These are phyloP conservation scores for Pythium utonaiense DNA, from an alignment of 352 stramenopile genomes.

Conservation along the genomic window DNA sequence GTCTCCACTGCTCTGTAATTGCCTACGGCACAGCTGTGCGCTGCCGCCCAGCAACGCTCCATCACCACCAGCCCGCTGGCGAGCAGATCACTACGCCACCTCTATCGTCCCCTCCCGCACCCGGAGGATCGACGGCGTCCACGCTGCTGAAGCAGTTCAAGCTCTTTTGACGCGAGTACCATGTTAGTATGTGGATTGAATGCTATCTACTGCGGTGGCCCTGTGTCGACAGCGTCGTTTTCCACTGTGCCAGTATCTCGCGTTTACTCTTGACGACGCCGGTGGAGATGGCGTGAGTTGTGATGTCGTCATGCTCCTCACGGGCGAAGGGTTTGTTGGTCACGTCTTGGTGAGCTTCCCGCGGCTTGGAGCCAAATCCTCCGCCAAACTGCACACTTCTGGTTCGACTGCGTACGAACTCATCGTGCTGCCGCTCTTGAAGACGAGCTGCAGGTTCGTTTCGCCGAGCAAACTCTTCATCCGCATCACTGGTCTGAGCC, in stretches of 20 bases:
- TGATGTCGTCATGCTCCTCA: neutral
- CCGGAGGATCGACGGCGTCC: neutral
- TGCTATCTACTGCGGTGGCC: neutral
- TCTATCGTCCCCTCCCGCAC: neutral
- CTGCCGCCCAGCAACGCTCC: slow-evolving; percentile 35
- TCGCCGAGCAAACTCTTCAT: neutral
- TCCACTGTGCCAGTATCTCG: slow-evolving; percentile 16
- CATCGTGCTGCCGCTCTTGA: slow-evolving; percentile 6
- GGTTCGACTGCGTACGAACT: slow-evolving; percentile 16
- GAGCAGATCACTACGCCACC: neutral
- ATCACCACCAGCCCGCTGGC: slow-evolving; percentile 12
- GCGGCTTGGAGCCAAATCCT: slow-evolving; percentile 22
- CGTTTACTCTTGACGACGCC: slow-evolving; percentile 7
- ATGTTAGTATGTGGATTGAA: neutral
- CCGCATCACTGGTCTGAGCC: neutral
- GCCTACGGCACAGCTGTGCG: slow-evolving; percentile 77
- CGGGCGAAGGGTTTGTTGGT: neutral
- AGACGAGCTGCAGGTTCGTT: neutral
- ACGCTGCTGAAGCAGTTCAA: slow-evolving; percentile 3
- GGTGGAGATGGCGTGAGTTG: neutral
- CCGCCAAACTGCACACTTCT: slow-evolving; percentile 16
- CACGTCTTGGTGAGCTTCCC: neutral
- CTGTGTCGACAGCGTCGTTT: neutral
- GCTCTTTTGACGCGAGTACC: neutral
- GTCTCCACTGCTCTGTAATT: slow-evolving; percentile 75